Base-by-base conservation (phyloP, 2,329 filamentous ascomycete species). In the Fusarium albosuccineum region DNA sequence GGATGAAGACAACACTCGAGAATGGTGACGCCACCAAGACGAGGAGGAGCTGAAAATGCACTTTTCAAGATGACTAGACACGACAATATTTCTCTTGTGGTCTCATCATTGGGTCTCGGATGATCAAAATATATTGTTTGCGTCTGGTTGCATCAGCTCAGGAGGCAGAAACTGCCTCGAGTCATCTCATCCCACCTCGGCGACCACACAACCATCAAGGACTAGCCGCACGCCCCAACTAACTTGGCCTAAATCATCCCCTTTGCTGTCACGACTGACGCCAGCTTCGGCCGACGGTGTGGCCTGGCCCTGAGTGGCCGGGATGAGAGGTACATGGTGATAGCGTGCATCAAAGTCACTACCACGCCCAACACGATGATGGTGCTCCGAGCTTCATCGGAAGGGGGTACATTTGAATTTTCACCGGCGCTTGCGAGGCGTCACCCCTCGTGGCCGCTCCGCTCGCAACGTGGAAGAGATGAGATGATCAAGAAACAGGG, bases 151-250 rank as follows among this genome's bases (percentile, higher is more conserved):
- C 42, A 58, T 65, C 50, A 33, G 30, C 42, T 44, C 11, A n/a
- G 34, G 51, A 30, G 58, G 33, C 13, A 66, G 29, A 62, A 37
- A 55, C 64, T 39, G 30, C 37, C 36, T 52, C 49, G 39, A 62
- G 42, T 40, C 53, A n/a, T n/a, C n/a, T n/a, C 44, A 46, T 66
- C 54, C 57, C 56, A n/a, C n/a, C n/a, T n/a, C n/a, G n/a, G n/a
- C n/a, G n/a, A 51, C 62, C 58, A n/a, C 37, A 26, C 36, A 56
- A 49, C 52, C 42, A 48, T 46, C 30, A 26, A 22, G 52, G n/a
- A 16, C 14, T 49, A 29, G 57, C 53, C 62, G 62, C 58, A 63
- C 62, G 34, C 29, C 11, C 45, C 48, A 34, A 27, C 37, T 49
- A 40, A 29, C 51, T 63, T 17, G 5, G 54, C 11, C 66, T 51